Conservation (phyloP, 2,329 filamentous ascomycete species). For the Alternaria arborescens region DNA sequence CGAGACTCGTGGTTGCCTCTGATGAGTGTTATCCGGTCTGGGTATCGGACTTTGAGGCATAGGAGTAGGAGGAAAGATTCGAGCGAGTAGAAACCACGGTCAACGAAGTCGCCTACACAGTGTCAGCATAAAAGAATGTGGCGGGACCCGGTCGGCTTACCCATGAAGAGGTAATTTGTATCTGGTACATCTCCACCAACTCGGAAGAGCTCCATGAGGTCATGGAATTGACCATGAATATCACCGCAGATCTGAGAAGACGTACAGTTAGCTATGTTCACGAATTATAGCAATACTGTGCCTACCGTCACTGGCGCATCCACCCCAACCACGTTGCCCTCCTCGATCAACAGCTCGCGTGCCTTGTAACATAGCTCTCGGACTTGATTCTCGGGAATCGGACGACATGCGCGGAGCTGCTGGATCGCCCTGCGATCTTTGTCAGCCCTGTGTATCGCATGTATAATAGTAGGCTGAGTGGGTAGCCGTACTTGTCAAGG, state of each 20-base stretch:
- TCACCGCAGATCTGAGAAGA: constrained; percentile 72
- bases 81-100: constrained; percentile 96
- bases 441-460: constrained; percentile 19
- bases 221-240: constrained; percentile 96
- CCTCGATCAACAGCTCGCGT: constrained; percentile 93
- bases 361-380: constrained; percentile 98
- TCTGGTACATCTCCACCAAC: constrained; percentile 94
- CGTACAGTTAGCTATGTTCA: constrained; percentile 10
- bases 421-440: constrained; percentile 77
- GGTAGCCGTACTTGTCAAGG: constrained; percentile 77
- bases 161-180: constrained; percentile 98
- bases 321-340: constrained; percentile 96
- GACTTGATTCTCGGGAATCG: constrained; percentile 94
- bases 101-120: constrained; percentile 86
- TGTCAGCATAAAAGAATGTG: constrained; percentile 4
- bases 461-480: constrained; percentile 18
- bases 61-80: constrained; percentile 96
- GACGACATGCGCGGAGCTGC: constrained; percentile 92
- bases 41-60: constrained; percentile 96
- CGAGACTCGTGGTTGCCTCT: constrained; percentile 95
- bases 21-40: constrained; percentile 95
- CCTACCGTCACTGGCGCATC: constrained; percentile 90
- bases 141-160: constrained; percentile 55
- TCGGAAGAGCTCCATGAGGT: constrained; percentile 94
- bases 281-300: background rate